Percentiles rank a stretch among this genome's conserved stretches.
Evolutionary conservation across 2,329 filamentous ascomycete genomes (phyloP).

Genomic region (Periglandula ipomoeae): DNA sequence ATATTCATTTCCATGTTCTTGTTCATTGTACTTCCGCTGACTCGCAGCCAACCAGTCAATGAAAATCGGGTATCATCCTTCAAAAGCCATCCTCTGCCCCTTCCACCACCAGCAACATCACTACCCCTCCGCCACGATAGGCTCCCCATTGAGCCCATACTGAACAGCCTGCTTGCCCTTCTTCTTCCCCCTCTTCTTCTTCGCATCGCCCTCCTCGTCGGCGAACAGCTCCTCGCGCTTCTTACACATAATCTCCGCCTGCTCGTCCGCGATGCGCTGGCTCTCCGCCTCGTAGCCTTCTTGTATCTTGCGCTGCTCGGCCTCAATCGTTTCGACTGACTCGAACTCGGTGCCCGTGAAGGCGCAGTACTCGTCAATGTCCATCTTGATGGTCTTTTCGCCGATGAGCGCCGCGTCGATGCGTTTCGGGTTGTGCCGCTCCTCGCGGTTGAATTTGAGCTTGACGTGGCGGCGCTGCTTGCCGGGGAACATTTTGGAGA

Average conservation of each 20-base stretch:
- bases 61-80: slow-evolving; percentile 1
- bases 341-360: slow-evolving; percentile 44
- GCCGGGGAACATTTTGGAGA: slow-evolving; percentile 64
- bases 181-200: slow-evolving; percentile 23
- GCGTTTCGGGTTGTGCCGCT: slow-evolving; percentile 53
- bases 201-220: slow-evolving; percentile 24
- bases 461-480: slow-evolving; percentile 68
- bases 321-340: slow-evolving; percentile 45
- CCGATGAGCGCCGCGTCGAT: slow-evolving; percentile 57
- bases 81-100: no score
- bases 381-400: slow-evolving; percentile 46
- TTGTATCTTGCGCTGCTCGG: slow-evolving; percentile 40
- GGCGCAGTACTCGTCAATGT: slow-evolving; percentile 52
- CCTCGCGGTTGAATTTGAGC: slow-evolving; percentile 74
- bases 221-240: slow-evolving; percentile 41
- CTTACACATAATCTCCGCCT: slow-evolving; percentile 36
- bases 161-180: slow-evolving; percentile 25
- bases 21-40: no score
- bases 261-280: slow-evolving; percentile 34
- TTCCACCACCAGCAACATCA: no score
- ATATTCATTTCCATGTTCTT: no score
- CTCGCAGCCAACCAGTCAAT: no score
- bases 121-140: slow-evolving; percentile 19
- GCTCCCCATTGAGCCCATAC: slow-evolving; percentile 29
- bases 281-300: slow-evolving; percentile 36